Base-by-base conservation (phyloP, 2,329 filamentous ascomycete species). In the Pseudogymnoascus sp. region DNA sequence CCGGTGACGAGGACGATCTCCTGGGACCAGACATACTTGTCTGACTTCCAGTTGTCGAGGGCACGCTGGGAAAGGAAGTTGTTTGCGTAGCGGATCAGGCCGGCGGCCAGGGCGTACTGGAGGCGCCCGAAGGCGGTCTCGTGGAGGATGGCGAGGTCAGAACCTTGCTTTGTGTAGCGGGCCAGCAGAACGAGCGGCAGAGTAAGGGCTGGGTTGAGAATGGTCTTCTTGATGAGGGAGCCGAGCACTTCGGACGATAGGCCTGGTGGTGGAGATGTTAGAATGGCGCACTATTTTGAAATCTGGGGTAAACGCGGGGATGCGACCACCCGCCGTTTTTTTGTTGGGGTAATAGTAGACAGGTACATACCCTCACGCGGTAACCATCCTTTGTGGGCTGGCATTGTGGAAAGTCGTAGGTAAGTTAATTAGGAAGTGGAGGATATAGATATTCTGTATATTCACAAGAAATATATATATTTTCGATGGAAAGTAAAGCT, bases 1-100 rank as follows among this genome's bases (percentile, higher is more conserved):
- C 90, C 89, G 0, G 89, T 92, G 18, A 92, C 79, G 43, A 92
- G 76, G 2, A 89, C 85, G 58, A 92, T 79, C 74, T 92, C 88
- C 59, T 79, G 80, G 20, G 78, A 74, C 86, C 88, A 91, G 62
- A 85, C 79, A 73, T 86, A 88, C 39, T 70, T 74, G 67, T 84
- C 83, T 9, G 66, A 70, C 1, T 70, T 75, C 76, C 79, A 83
- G 69, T 79, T 80, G 70, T 81, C 78, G 61, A 77, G 65, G 1
- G 75, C 75, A 1, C 78, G 74, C 2, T 75, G 72, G 67, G 82
- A 84, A 11, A 86, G 72, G 71, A 78, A 83, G 12, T 70, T 71
- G 68, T 79, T 84, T 14, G 81, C 65, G 60, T 74, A 75, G 30
- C 77, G 74, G 7, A 78, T 66, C 18, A 87, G 63, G 2, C 82